These are phyloP conservation scores for Dorcoceras hygrometricum DNA, from an alignment of 257 asterid genomes.

Conservation along the genomic window DNA sequence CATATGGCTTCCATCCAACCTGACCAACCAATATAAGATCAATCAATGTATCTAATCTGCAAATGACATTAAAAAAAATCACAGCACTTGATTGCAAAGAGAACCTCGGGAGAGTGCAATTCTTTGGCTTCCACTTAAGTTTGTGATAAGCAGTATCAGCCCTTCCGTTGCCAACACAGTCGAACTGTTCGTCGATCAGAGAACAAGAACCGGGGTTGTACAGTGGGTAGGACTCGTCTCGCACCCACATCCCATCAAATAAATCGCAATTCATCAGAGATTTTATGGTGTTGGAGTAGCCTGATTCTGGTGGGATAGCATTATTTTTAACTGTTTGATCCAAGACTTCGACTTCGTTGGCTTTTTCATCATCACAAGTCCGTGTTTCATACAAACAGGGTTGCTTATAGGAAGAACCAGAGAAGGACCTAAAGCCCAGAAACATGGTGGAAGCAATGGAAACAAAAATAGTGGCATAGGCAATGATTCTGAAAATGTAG, in stretches of 20 bases:
- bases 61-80: background rate
- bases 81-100: background rate
- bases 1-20: conserved; percentile 64
- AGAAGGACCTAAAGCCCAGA: background rate
- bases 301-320: conserved; percentile 24
- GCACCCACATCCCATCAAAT: conserved; percentile 90
- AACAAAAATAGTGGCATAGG: background rate
- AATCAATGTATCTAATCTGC: background rate
- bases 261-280: conserved; percentile 61
- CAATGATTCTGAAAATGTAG: background rate
- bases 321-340: conserved; percentile 21
- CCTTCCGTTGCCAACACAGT: conserved; percentile 75
- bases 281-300: conserved; percentile 30
- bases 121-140: conserved; percentile 81
- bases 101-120: conserved; percentile 78
- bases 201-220: conserved; percentile 91
- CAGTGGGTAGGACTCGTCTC: conserved; percentile 73
- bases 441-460: background rate
- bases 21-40: conserved; percentile 17
- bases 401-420: background rate
- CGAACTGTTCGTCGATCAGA: conserved; percentile 83
- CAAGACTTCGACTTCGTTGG: conserved; percentile 26
- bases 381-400: conserved; percentile 26
- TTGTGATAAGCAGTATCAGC: conserved; percentile 60
- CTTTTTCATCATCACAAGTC: conserved; percentile 10